phyloP scores from a whole-genome alignment of 2,329 filamentous ascomycete genomes.

The Calycina herbarum region DNA sequence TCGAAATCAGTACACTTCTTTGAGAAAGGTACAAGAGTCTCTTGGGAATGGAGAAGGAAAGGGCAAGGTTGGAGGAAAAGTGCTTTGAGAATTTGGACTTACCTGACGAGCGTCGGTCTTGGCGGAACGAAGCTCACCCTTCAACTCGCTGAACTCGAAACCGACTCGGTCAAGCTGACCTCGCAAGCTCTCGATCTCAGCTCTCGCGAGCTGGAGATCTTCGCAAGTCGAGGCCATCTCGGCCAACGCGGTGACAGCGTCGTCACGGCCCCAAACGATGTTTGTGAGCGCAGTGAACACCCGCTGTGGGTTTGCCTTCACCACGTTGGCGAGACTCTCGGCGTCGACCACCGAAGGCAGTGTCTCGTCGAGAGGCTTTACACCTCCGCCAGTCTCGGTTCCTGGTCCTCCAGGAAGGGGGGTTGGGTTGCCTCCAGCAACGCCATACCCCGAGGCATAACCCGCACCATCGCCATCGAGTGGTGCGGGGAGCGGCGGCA shows the following conservation, averaged over 20 bases:
- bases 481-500: background rate
- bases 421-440: background rate
- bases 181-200: background rate
- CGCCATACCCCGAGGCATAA: background rate
- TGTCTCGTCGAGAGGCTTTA: conserved; percentile 6
- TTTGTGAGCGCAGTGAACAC: conserved; percentile 6
- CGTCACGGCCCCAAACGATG: conserved; percentile 6
- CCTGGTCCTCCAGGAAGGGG: background rate
- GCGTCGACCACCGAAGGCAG: conserved; percentile 10
- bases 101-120: background rate
- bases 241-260: background rate
- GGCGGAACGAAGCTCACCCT: background rate
- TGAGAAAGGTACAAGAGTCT: background rate
- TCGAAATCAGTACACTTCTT: background rate
- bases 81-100: background rate
- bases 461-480: background rate
- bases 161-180: background rate
- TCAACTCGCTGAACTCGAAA: background rate
- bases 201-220: background rate
- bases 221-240: background rate
- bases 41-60: background rate
- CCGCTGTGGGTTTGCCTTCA: conserved; percentile 5
- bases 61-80: background rate
- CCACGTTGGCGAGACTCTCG: conserved; percentile 4
- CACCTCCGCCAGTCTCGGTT: conserved; percentile 1